Conservation (phyloP, 2,329 filamentous ascomycete genomes). For the Ophiostoma fasciatum region DNA sequence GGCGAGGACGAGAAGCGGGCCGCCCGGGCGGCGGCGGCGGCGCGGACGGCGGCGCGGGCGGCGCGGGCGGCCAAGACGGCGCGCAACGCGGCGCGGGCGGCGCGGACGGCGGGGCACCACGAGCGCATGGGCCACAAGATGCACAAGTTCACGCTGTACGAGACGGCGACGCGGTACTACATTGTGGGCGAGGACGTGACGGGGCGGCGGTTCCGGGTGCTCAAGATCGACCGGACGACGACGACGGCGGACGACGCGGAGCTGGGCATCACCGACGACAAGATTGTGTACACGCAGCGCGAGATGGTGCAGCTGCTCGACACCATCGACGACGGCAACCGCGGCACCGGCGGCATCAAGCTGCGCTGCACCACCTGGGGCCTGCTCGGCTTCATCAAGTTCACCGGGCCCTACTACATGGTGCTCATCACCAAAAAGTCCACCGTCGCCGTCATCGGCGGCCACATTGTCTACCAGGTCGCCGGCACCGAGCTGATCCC, state of each 20-base stretch:
- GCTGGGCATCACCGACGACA: constrained; percentile 79
- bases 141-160: constrained; percentile 97
- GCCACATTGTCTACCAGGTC: constrained; percentile 90
- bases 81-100: neutral
- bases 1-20: neutral
- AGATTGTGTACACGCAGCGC: constrained; percentile 80
- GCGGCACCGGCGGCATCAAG: constrained; percentile 75
- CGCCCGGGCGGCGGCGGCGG: neutral
- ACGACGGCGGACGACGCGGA: constrained; percentile 68
- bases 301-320: constrained; percentile 91
- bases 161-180: constrained; percentile 86
- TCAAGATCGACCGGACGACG: constrained; percentile 87
- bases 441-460: constrained; percentile 89
- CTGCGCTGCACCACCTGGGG: constrained; percentile 88
- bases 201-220: constrained; percentile 74
- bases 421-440: constrained; percentile 89
- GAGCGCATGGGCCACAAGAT: constrained; percentile 45
- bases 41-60: neutral
- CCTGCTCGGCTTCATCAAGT: constrained; percentile 83
- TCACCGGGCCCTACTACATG: constrained; percentile 96
- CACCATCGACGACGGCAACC: constrained; percentile 91
- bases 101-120: constrained; percentile 4
- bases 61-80: neutral
- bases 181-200: constrained; percentile 85
- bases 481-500: constrained; percentile 88